Conservation (phyloP, 371 early-diverging fungal genomes). For the Circinella umbellata region DNA sequence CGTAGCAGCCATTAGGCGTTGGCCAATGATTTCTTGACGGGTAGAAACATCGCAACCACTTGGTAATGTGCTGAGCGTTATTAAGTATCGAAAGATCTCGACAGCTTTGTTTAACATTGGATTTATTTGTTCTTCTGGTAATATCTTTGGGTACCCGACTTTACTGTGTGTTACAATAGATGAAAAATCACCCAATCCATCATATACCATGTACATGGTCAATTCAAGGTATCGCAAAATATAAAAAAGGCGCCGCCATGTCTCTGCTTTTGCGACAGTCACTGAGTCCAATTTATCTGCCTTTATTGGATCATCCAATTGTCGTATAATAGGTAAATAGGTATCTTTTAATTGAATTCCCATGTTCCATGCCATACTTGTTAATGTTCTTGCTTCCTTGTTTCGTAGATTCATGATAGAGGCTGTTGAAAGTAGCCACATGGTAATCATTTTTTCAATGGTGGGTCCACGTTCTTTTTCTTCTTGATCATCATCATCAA, state of each 20-base stretch:
- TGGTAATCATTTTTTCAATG: not conserved
- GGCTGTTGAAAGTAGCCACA: not conserved
- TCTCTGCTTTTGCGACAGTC: slow-evolving; percentile 29
- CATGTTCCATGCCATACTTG: slow-evolving; percentile 44
- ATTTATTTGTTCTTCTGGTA: slow-evolving; percentile 26
- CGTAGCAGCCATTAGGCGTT: slow-evolving; percentile 32
- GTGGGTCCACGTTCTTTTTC: not conserved
- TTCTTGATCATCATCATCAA: slow-evolving; percentile 17
- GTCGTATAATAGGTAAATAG: slow-evolving; percentile 16
- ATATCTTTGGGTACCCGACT: slow-evolving; percentile 35
- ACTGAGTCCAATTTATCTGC: not conserved
- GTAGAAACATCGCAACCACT: slow-evolving; percentile 28
- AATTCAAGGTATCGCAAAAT: slow-evolving; percentile 34
- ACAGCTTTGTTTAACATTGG: slow-evolving; percentile 9
- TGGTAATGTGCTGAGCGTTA: slow-evolving; percentile 22
- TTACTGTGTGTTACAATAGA: slow-evolving; percentile 32
- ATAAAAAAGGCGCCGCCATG: slow-evolving; percentile 47
- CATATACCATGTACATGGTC: slow-evolving; percentile 31
- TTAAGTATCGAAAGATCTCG: slow-evolving; percentile 26
- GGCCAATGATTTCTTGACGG: slow-evolving; percentile 22
- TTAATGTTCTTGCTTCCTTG: slow-evolving; percentile 38
- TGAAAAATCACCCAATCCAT: slow-evolving; percentile 29
- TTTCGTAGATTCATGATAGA: slow-evolving; percentile 19
- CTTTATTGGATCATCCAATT: slow-evolving; percentile 11
- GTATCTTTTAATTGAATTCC: slow-evolving; percentile 27